Evolutionary conservation across 2,329 filamentous ascomycete genomes (phyloP).

Genomic region (Alternaria postmessia): DNA sequence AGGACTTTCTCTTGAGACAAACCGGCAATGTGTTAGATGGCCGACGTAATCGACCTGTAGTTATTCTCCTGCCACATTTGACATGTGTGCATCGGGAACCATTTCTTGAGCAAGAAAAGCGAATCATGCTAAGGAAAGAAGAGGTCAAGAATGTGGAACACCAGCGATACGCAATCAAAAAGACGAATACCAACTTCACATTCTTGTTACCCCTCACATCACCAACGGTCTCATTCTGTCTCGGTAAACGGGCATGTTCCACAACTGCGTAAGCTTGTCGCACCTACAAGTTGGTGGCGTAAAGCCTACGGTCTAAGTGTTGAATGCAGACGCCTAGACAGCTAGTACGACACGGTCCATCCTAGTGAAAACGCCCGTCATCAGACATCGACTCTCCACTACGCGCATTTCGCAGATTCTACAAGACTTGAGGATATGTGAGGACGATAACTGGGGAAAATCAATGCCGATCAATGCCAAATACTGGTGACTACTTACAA

Average conservation of each 20-base stretch:
- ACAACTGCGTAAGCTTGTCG: slow-evolving; percentile 3
- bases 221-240: not conserved
- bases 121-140: not conserved
- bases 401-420: not conserved
- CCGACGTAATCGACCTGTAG: not conserved
- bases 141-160: too few relatives aligned
- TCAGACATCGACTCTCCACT: not conserved
- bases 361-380: not conserved
- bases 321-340: not conserved
- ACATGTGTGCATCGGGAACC: not conserved
- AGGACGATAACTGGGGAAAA: not conserved
- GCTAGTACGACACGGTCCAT: not conserved
- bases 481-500: not conserved
- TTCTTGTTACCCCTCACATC: not conserved
- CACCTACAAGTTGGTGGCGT: not conserved
- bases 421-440: not conserved
- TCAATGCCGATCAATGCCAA: not conserved
- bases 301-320: not conserved
- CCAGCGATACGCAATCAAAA: not conserved
- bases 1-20: not conserved
- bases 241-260: not conserved
- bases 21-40: not conserved
- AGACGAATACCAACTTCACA: not conserved
- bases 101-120: not conserved
- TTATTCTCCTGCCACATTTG: not conserved